A percentile compares a stretch with the other conserved stretches of the same genome.
phyloP scores from a whole-genome alignment of 2,329 filamentous ascomycete genomes.

The Coniochaeta prunicola region DNA sequence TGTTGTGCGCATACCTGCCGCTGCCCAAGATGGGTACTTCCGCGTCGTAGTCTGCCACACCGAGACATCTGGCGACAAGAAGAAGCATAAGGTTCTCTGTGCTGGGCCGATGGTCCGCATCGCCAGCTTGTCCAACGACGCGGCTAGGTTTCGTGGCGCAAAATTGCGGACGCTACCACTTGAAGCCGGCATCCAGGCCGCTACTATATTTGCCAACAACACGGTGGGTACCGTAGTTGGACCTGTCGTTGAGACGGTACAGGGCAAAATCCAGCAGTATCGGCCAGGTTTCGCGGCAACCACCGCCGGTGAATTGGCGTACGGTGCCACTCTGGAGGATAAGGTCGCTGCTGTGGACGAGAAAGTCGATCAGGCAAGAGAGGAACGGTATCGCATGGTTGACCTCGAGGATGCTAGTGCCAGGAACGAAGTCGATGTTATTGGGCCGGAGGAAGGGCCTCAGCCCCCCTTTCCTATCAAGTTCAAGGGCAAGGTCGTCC shows the following conservation, averaged over 20 bases:
- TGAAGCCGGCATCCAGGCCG: slow-evolving; percentile 55
- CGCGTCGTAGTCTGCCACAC: slow-evolving; percentile 52
- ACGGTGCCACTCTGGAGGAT: slow-evolving; percentile 13
- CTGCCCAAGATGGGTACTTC: slow-evolving; percentile 60
- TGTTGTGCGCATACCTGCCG: slow-evolving; percentile 56
- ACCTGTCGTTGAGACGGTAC: slow-evolving; percentile 33
- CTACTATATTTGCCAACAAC: slow-evolving; percentile 39
- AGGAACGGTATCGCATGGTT: slow-evolving; percentile 22
- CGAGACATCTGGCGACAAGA: slow-evolving; percentile 23
- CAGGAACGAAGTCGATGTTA: slow-evolving; percentile 22
- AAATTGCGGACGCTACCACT: slow-evolving; percentile 58
- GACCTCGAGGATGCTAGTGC: slow-evolving; percentile 19
- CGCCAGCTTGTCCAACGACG: slow-evolving; percentile 56
- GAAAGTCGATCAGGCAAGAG: slow-evolving; percentile 25
- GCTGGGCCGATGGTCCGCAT: slow-evolving; percentile 61
- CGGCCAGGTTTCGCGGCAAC: slow-evolving; percentile 27
- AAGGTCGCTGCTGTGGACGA: slow-evolving; percentile 3
- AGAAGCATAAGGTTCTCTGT: slow-evolving; percentile 52
- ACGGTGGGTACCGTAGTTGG: slow-evolving; percentile 35
- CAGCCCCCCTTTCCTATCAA: slow-evolving; percentile 44
- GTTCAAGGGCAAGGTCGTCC: slow-evolving; percentile 40
- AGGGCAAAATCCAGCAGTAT: slow-evolving; percentile 29
- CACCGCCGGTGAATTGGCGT: slow-evolving; percentile 32
- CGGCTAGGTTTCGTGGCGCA: slow-evolving; percentile 56
- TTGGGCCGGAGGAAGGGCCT: slow-evolving; percentile 45